Base-by-base conservation (phyloP, 176 grass and related monocot species). In the Oryza coarctata region DNA sequence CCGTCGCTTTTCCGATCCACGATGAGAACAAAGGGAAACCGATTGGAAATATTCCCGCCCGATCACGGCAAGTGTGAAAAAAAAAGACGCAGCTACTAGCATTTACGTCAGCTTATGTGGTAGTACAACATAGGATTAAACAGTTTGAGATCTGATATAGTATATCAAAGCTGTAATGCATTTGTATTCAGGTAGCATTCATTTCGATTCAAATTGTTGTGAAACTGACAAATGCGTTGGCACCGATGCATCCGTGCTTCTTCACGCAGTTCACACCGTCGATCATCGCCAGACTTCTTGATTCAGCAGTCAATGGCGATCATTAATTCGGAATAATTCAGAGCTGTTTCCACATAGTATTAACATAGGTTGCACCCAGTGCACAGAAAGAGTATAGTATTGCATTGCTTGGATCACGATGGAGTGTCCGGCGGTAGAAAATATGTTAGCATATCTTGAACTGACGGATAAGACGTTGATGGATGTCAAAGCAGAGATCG, bases 221-320 rank as follows among this genome's bases (percentile, higher is more conserved):
- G 73, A 77, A 39, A 41, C 36, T 38, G 79, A 78, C 74, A n/a
- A 3, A 2, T 72, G 73, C 55, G 9, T 12, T 28, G 40, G 25
- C 80, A 71, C 79, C 85, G 66, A 83, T 40, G 28, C 39, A 30
- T 13, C 23, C 2, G 9, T 12, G 12, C 18, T 63, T 77, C 40
- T 63, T 77, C 40, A n/a, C 0, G 20, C 65, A 9, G 12, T 87
- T 82, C 85, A 71, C 73, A 77, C 76, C 3, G 33, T 29, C 23
- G 55, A 60, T 60, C 7, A 55, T 55, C 20, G 50, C n/a, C 50
- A 55, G 20, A 55, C 2, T 18, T 32, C 25, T 34, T 73, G 7
- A 31, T 12, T 5, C 17, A 68, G 70, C 65, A 52, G 17, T 2
- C 61, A 11, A 7, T 64, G 55, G 12, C 32, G 15, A 1, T 25